Evolutionary conservation across 2,329 filamentous ascomycete genomes (phyloP).

Genomic region (Leptographium flavum): DNA sequence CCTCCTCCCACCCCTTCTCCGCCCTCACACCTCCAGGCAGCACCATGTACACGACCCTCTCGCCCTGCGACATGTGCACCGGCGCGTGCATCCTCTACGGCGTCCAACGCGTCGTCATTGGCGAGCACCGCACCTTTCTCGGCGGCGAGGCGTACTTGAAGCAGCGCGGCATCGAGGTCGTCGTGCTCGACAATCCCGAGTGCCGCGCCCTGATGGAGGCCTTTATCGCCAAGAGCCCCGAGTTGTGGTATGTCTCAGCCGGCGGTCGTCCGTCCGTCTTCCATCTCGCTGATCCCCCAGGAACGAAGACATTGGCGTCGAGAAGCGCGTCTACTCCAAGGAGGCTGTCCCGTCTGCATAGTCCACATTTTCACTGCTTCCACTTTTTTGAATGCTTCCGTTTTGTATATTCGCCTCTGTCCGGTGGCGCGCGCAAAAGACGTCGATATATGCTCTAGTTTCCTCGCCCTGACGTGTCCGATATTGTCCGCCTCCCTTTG

Average conservation of each 20-base stretch:
- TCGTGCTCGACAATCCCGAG: slow-evolving; percentile 52
- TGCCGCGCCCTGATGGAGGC: slow-evolving; percentile 55
- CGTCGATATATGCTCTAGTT: background rate
- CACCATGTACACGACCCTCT: slow-evolving; percentile 75
- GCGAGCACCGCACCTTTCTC: slow-evolving; percentile 62
- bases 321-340: slow-evolving; percentile 25
- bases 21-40: slow-evolving; percentile 26
- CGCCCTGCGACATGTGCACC: slow-evolving; percentile 72
- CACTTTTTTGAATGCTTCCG: too few species aligned
- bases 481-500: too few species aligned
- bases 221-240: slow-evolving; percentile 59
- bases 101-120: slow-evolving; percentile 58
- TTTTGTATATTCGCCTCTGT: too few species aligned
- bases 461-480: too few species aligned
- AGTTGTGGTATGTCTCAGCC: slow-evolving; percentile 43
- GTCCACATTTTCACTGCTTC: too few species aligned
- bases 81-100: slow-evolving; percentile 67
- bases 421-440: too few species aligned
- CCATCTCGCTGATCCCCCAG: slow-evolving; percentile 16
- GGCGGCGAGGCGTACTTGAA: slow-evolving; percentile 59
- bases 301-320: slow-evolving; percentile 45
- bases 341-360: slow-evolving; percentile 10
- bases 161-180: slow-evolving; percentile 54
- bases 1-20: background rate
- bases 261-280: background rate